These are phyloP conservation scores for Arthrinium phaeospermum DNA, from an alignment of 2,329 filamentous ascomycete genomes.

Conservation along the genomic window DNA sequence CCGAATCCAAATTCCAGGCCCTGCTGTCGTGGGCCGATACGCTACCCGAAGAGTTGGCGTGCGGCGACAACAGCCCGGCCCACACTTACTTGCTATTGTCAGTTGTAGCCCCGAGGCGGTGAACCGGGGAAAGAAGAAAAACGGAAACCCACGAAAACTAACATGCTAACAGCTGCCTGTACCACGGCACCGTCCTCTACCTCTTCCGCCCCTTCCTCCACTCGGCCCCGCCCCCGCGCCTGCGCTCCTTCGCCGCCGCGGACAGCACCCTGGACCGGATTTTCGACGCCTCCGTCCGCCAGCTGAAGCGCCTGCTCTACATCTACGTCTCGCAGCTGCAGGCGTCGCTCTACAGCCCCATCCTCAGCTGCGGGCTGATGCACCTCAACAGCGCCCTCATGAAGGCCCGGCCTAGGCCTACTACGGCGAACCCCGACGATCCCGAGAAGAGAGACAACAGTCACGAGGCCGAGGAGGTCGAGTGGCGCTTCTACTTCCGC, in stretches of 20 bases:
- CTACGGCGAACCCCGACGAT: background rate
- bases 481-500: slow-evolving; percentile 16
- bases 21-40: slow-evolving; percentile 29
- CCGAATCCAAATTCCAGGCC: slow-evolving; percentile 26
- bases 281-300: slow-evolving; percentile 11
- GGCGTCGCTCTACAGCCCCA: background rate
- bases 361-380: background rate
- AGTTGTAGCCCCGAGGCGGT: background rate
- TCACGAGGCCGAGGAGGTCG: background rate
- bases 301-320: slow-evolving; percentile 7
- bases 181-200: slow-evolving; percentile 4
- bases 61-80: background rate
- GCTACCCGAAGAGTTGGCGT: background rate
- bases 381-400: background rate
- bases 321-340: background rate
- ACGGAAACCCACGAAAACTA: background rate
- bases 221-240: background rate
- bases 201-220: background rate
- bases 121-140: background rate
- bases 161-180: background rate
- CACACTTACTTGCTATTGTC: background rate
- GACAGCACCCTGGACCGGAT: background rate
- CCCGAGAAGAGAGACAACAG: too few relatives aligned
- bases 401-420: background rate
- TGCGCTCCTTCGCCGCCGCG: background rate